Conservation (phyloP, 208 protist species). For the Trypanosoma congolense region DNA sequence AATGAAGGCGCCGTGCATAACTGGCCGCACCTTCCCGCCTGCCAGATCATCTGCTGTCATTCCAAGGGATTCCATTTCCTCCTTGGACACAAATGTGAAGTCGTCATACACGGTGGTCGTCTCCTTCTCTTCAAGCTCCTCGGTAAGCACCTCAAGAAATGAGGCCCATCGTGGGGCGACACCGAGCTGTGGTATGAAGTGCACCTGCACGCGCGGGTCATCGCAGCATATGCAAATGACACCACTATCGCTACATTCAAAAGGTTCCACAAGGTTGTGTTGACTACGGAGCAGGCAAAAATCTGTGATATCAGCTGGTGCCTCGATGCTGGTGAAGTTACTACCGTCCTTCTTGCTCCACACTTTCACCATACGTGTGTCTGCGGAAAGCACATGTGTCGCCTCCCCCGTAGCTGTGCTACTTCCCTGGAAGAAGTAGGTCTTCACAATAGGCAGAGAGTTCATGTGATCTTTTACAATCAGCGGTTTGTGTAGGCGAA, state of each 20-base stretch:
- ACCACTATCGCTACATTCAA: slow-evolving; percentile 78
- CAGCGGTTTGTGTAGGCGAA: slow-evolving; percentile 79
- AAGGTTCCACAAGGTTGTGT: slow-evolving; percentile 79
- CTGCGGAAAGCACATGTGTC: slow-evolving; percentile 73
- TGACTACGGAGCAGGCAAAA: slow-evolving; percentile 79
- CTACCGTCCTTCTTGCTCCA: slow-evolving; percentile 88
- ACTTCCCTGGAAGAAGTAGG: slow-evolving; percentile 86
- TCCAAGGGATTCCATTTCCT: slow-evolving; percentile 89
- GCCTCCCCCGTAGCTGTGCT: slow-evolving; percentile 75
- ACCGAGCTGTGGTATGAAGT: slow-evolving; percentile 95
- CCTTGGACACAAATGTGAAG: slow-evolving; percentile 96
- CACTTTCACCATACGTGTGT: slow-evolving; percentile 91
- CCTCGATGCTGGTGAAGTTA: slow-evolving; percentile 87
- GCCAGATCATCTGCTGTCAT: slow-evolving; percentile 88
- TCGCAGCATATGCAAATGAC: slow-evolving; percentile 91
- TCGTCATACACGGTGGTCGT: slow-evolving; percentile 92
- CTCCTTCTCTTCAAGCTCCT: slow-evolving; percentile 88
- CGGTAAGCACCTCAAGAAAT: slow-evolving; percentile 96
- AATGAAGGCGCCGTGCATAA: slow-evolving; percentile 98
- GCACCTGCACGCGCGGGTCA: slow-evolving; percentile 86
- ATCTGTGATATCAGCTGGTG: slow-evolving; percentile 79
- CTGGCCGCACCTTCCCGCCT: slow-evolving; percentile 89
- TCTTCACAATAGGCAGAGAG: slow-evolving; percentile 89
- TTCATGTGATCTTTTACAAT: slow-evolving; percentile 96
- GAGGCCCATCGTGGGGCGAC: slow-evolving; percentile 95